A percentile compares a stretch with the other conserved stretches of the same genome.
Evolutionary conservation across 2,329 filamentous ascomycete species (phyloP).

Genomic region (Tolypocladium inflatum): DNA sequence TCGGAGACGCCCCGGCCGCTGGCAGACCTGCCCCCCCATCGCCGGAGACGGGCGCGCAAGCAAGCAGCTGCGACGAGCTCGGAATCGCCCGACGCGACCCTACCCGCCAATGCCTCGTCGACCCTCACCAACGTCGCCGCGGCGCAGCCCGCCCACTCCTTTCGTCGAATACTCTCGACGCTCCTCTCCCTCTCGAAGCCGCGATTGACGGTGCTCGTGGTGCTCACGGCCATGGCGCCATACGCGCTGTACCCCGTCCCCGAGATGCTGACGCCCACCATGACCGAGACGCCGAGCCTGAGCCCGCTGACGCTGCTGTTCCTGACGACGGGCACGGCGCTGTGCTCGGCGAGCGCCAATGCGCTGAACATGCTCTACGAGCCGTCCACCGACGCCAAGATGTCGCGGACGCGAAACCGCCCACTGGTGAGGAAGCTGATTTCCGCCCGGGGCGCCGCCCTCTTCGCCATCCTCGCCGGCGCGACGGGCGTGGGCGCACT

Average conservation of each 20-base stretch:
- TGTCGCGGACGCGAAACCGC: slow-evolving; percentile 86
- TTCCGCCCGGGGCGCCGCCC: slow-evolving; percentile 56
- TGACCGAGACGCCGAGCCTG: slow-evolving; percentile 63
- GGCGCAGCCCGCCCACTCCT: slow-evolving; percentile 37
- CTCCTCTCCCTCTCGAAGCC: slow-evolving; percentile 93
- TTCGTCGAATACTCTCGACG: slow-evolving; percentile 62
- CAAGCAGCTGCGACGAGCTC: slow-evolving; percentile 7
- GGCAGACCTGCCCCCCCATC: slow-evolving; percentile 21
- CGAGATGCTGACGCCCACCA: slow-evolving; percentile 64
- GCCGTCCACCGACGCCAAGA: slow-evolving; percentile 77
- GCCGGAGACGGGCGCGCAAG: slow-evolving; percentile 22
- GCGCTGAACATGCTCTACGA: slow-evolving; percentile 97
- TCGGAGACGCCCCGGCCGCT: slow-evolving; percentile 11
- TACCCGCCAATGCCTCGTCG: slow-evolving; percentile 44
- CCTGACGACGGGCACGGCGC: slow-evolving; percentile 78
- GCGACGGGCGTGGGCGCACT: slow-evolving; percentile 60
- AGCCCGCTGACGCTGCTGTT: slow-evolving; percentile 88
- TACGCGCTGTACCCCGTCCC: slow-evolving; percentile 93
- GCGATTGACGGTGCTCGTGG: slow-evolving; percentile 81
- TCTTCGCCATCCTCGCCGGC: slow-evolving; percentile 72
- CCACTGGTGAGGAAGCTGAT: slow-evolving; percentile 80
- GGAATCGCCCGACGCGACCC: slow-evolving; percentile 14
- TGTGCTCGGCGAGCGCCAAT: slow-evolving; percentile 88
- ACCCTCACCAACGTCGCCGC: slow-evolving; percentile 43
- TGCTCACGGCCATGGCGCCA: slow-evolving; percentile 80